A percentile compares a stretch with the other conserved stretches of the same genome.
Evolutionary conservation across 129 eudicot species (phyloP).

Genomic region (Chrysanthemum lavandulifolium): DNA sequence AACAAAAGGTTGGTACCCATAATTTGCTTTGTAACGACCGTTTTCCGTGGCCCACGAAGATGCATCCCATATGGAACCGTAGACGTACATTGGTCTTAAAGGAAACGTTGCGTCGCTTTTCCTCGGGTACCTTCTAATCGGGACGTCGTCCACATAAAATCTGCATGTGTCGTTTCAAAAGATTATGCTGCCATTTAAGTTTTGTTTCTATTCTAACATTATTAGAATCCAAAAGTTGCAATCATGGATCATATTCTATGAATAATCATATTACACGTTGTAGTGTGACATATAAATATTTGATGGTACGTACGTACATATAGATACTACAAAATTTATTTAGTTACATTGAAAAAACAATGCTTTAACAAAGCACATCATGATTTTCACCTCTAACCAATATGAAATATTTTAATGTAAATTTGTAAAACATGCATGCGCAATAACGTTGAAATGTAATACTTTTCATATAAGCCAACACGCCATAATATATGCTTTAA

Average conservation of each 20-base stretch:
- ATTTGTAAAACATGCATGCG: not conserved
- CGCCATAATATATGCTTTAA: too few species aligned
- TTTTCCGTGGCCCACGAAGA: conserved; percentile 58
- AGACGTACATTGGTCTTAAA: conserved; percentile 36
- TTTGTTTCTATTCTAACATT: not conserved
- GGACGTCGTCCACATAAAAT: conserved; percentile 86
- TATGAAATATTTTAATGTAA: not conserved
- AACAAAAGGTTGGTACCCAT: conserved; percentile 40
- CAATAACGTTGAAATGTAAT: too few species aligned
- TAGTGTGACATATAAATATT: not conserved
- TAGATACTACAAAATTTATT: too few species aligned
- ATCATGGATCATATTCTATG: not conserved
- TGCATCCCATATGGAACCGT: conserved; percentile 63
- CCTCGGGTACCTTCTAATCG: conserved; percentile 78
- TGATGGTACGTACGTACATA: too few species aligned
- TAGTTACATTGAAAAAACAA: too few species aligned
- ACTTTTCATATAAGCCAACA: too few species aligned
- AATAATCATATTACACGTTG: not conserved
- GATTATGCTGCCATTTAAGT: not conserved
- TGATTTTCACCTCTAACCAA: not conserved
- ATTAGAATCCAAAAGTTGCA: conserved; percentile 16
- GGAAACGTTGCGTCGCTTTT: conserved; percentile 41
- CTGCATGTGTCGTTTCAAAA: conserved; percentile 34
- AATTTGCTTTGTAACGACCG: conserved; percentile 36
- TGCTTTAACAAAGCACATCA: not conserved